Evolutionary conservation across 2,329 filamentous ascomycete species (phyloP).

Genomic region (Botryosphaeria dothidea): DNA sequence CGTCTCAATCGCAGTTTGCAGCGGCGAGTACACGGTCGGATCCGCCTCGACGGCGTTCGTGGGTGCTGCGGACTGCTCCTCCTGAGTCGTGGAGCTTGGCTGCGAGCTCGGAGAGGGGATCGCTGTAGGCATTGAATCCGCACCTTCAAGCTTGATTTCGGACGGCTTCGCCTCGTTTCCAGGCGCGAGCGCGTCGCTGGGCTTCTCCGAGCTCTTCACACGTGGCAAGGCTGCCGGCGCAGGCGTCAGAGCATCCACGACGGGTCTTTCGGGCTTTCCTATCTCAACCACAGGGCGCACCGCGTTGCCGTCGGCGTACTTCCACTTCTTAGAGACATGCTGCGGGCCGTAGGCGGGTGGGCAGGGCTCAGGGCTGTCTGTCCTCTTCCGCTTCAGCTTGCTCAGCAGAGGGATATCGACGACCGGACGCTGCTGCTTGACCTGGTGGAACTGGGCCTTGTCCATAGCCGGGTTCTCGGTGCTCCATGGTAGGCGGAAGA

Average conservation of each 20-base stretch:
- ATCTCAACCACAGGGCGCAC: slow-evolving; percentile 35
- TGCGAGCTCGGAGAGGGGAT: slow-evolving; percentile 22
- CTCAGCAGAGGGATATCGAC: slow-evolving; percentile 50
- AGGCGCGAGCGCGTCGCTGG: slow-evolving; percentile 7
- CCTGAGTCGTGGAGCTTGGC: slow-evolving; percentile 30
- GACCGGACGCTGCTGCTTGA: slow-evolving; percentile 44
- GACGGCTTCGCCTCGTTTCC: slow-evolving; percentile 23
- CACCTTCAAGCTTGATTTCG: slow-evolving; percentile 21
- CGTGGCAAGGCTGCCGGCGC: slow-evolving; percentile 21
- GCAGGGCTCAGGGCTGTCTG: slow-evolving; percentile 48
- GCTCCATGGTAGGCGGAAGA: slow-evolving; percentile 53
- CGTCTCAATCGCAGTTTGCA: slow-evolving; percentile 75
- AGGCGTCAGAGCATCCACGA: slow-evolving; percentile 26
- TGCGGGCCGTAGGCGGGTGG: slow-evolving; percentile 26
- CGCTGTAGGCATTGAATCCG: slow-evolving; percentile 23
- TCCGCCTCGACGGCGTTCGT: slow-evolving; percentile 15
- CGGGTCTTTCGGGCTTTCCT: slow-evolving; percentile 30
- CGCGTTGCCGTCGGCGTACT: slow-evolving; percentile 25
- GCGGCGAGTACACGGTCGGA: slow-evolving; percentile 49
- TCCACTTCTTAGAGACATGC: slow-evolving; percentile 32
- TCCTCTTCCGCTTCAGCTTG: slow-evolving; percentile 61
- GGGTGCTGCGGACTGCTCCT: neutral
- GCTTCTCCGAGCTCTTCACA: slow-evolving; percentile 24
- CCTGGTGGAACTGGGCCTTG: slow-evolving; percentile 42
- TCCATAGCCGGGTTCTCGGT: slow-evolving; percentile 45